Conservation (phyloP, 2,329 filamentous ascomycete species). For the Biscogniauxia mediterranea region DNA sequence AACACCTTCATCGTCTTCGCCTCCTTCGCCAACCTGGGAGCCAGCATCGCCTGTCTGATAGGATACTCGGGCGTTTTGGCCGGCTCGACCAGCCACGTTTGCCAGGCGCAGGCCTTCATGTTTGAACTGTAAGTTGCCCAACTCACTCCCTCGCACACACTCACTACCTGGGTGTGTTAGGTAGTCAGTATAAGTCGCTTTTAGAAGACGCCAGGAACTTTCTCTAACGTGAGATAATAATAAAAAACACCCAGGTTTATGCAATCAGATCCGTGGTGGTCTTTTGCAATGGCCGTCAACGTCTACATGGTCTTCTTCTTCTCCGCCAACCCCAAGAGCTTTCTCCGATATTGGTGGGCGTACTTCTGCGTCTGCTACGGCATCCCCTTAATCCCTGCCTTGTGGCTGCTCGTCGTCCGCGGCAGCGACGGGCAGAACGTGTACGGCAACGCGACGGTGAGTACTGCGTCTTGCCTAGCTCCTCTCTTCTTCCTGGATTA, state of each 20-base stretch:
- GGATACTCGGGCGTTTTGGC: conserved; percentile 61
- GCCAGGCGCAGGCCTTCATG: conserved; percentile 57
- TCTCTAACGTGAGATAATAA: too few relatives aligned
- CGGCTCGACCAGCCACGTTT: conserved; percentile 57
- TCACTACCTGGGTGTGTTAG: background rate
- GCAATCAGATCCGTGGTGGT: conserved; percentile 75
- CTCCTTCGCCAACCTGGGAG: conserved; percentile 58
- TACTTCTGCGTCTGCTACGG: conserved; percentile 73
- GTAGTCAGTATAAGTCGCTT: too few relatives aligned
- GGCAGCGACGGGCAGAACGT: conserved; percentile 37
- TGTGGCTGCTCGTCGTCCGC: conserved; percentile 61
- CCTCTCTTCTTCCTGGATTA: too few relatives aligned
- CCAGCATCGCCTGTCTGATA: conserved; percentile 67
- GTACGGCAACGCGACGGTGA: conserved; percentile 58
- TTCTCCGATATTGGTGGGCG: conserved; percentile 66
- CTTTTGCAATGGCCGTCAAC: conserved; percentile 78
- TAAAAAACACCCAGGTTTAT: conserved; percentile 58
- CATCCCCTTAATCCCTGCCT: conserved; percentile 63
- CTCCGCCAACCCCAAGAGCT: conserved; percentile 62
- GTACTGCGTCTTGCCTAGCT: conserved; percentile 18
- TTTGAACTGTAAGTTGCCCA: conserved; percentile 61
- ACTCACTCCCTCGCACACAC: too few relatives aligned
- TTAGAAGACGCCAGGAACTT: too few relatives aligned
- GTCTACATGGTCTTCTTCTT: conserved; percentile 70
- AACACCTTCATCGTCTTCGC: conserved; percentile 63